Conservation (phyloP, 176 grass and related monocot species). For the Calamus simplicifolius region DNA sequence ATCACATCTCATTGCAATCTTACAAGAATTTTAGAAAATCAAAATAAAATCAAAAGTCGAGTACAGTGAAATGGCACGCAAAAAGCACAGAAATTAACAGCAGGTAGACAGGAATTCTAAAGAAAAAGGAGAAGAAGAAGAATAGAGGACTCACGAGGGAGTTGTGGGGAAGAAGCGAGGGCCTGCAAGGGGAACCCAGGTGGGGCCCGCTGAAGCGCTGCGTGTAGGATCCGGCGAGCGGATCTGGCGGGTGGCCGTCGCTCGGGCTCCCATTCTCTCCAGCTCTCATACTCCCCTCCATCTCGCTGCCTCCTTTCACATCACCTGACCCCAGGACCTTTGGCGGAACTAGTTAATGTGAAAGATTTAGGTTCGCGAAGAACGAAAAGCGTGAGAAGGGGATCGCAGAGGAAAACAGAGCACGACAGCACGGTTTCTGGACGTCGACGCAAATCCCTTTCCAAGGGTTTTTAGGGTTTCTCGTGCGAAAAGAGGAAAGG, state of each 20-base stretch:
- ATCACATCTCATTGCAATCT: no score
- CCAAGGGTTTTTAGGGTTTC: no score
- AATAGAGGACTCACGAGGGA: conserved; percentile 51
- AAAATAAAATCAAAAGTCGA: neutral
- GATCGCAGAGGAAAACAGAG: no score
- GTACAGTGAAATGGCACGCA: neutral
- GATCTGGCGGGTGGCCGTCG: conserved; percentile 42
- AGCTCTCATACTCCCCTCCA: conserved; percentile 22
- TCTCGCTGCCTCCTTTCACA: conserved; percentile 22
- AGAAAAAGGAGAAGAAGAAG: conserved; percentile 5
- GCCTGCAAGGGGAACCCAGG: conserved; percentile 18
- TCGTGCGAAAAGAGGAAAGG: no score
- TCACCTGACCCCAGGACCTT: neutral
- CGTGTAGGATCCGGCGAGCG: conserved; percentile 13
- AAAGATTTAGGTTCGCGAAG: no score
- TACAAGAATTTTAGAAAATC: no score
- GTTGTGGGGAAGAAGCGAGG: conserved; percentile 49
- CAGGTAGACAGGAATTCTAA: neutral
- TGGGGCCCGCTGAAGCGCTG: conserved; percentile 1
- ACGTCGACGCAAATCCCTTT: no score
- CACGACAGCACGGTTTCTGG: no score
- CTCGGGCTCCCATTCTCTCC: conserved; percentile 21
- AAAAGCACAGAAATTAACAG: neutral
- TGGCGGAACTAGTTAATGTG: no score
- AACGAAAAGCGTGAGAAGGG: no score